Conservation (phyloP, 148 eudicot genomes). For the Vaccinium macrocarpon region DNA sequence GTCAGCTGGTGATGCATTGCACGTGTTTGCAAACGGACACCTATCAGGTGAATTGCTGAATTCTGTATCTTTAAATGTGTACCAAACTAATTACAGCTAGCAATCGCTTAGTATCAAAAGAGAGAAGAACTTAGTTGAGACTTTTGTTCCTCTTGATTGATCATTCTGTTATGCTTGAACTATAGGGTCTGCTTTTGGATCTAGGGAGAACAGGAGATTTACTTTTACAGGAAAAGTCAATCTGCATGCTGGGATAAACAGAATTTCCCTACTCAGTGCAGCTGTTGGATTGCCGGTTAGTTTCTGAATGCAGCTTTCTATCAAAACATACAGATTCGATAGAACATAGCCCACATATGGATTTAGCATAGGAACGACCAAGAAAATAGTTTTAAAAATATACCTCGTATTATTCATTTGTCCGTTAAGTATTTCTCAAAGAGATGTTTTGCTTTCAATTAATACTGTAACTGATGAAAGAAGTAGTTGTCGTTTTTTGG, state of each 20-base stretch:
- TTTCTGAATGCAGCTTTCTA: not conserved
- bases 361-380: not conserved
- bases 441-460: not conserved
- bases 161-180: not conserved
- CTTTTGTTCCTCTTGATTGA: not conserved
- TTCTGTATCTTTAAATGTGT: not conserved
- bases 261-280: conserved; percentile 74
- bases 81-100: not conserved
- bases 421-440: not conserved
- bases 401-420: not conserved
- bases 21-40: conserved; percentile 71
- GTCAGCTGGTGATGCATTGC: conserved; percentile 81
- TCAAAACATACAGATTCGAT: not conserved
- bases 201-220: conserved; percentile 40
- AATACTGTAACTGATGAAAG: not conserved
- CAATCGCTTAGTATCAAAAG: not conserved
- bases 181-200: conserved; percentile 81
- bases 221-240: conserved; percentile 49
- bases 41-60: conserved; percentile 44
- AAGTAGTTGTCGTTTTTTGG: not conserved
- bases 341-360: not conserved
- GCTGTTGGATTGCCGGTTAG: conserved; percentile 86
- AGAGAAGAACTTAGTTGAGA: not conserved
- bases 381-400: not conserved
- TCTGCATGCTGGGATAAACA: conserved; percentile 66